Conservation (phyloP, 1,139 yeast genomes). For the Yamadazyma sp. region DNA sequence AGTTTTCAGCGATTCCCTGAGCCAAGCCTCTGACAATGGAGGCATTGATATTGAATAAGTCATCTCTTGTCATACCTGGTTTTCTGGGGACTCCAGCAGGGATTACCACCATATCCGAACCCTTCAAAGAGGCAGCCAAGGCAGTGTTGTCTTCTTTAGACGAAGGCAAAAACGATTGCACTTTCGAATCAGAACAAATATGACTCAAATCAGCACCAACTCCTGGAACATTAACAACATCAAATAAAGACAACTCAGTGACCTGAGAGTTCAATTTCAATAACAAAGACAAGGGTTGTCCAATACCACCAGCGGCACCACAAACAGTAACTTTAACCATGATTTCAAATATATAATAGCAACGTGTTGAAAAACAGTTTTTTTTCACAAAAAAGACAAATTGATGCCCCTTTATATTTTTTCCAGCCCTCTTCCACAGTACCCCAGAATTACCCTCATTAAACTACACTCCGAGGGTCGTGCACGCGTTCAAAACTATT, state of each 20-base stretch:
- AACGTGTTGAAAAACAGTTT: neutral
- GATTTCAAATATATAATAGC: neutral
- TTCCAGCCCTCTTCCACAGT: neutral
- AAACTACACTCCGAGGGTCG: conserved; percentile 1
- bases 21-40: conserved; percentile 93
- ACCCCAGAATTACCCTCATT: conserved; percentile 10
- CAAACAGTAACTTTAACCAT: conserved; percentile 78
- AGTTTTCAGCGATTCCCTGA: conserved; percentile 78
- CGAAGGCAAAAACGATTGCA: conserved; percentile 76
- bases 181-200: conserved; percentile 85
- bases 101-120: conserved; percentile 84
- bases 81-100: conserved; percentile 99
- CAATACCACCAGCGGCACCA: conserved; percentile 99
- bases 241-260: conserved; percentile 83
- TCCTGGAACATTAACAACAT: conserved; percentile 93
- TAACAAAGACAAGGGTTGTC: conserved; percentile 92
- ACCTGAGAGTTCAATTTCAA: conserved; percentile 86
- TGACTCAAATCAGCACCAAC: conserved; percentile 96
- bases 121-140: conserved; percentile 71
- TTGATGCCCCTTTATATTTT: conserved; percentile 11
- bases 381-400: conserved; percentile 1
- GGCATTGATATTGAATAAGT: conserved; percentile 95
- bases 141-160: conserved; percentile 71
- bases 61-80: conserved; percentile 99
- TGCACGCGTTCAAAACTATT: neutral